Conservation (phyloP, 371 early-diverging fungal species). For the Rhizopus delemar region DNA sequence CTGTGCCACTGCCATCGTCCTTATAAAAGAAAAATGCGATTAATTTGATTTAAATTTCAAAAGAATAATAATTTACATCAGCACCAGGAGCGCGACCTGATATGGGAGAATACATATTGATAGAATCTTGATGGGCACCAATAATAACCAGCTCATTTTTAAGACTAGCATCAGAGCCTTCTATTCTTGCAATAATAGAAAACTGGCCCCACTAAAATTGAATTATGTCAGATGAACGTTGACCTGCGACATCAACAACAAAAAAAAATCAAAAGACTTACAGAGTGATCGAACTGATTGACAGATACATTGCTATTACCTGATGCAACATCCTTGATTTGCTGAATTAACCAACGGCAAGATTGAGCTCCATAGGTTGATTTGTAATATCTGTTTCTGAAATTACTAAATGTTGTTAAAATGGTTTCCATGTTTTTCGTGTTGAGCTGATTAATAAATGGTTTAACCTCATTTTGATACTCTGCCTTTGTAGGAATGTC, state of each 20-base stretch:
- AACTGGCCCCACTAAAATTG: constrained; percentile 48
- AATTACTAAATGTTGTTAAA: constrained; percentile 72
- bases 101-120: constrained; percentile 83
- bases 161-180: constrained; percentile 54
- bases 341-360: constrained; percentile 74
- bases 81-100: constrained; percentile 85
- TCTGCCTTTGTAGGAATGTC: constrained; percentile 46
- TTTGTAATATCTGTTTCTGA: constrained; percentile 90
- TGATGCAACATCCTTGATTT: constrained; percentile 55
- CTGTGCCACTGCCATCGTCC: constrained; percentile 91
- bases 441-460: constrained; percentile 60
- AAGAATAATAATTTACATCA: constrained; percentile 46
- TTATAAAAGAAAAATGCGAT: constrained; percentile 22
- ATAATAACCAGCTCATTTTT: constrained; percentile 77
- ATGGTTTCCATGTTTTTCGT: constrained; percentile 63
- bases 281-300: constrained; percentile 68
- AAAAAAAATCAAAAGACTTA: constrained; percentile 18
- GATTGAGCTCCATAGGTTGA: constrained; percentile 71
- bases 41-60: not conserved
- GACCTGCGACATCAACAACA: not conserved
- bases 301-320: constrained; percentile 66
- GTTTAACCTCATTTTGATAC: constrained; percentile 57
- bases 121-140: constrained; percentile 90
- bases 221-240: not conserved
- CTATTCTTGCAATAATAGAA: constrained; percentile 64